Base-by-base conservation (phyloP, 2,329 filamentous ascomycete species). In the Penicillium expansum region DNA sequence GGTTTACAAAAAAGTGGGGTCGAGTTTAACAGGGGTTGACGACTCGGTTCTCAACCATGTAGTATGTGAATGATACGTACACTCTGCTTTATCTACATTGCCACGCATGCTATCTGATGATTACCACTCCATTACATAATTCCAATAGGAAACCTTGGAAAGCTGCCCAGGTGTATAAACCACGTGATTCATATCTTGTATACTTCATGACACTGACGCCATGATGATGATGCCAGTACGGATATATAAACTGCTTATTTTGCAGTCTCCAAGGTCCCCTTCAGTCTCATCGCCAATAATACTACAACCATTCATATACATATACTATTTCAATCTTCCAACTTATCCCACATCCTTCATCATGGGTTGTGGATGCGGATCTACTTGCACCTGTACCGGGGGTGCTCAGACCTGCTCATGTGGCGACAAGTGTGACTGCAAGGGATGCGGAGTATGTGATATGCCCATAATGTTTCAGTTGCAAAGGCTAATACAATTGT, bases 391-490 rank as follows among this genome's bases (percentile, higher is more conserved):
- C 57, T 75, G 73, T 60, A 60, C 57, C 13, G 72, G 73, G 48
- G 73, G 72, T 52, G 56, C 68, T 20, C 62, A 68, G 44, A 62
- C 48, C 55, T 75, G 73, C 60, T 67, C 68, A 55, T 75, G 73
- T 57, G 64, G 64, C 43, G 65, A 66, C 54, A 64, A 60, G 57
- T 75, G 73, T 58, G 49, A 63, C 62, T 75, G 73, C 67, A 70
- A 72, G 67, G 66, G 67, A 65, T 75, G 73, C 62, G 71, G 71
- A 67, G 73, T 75, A 74, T 63, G 72, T 71, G 55, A 58, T 39
- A n/a, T 7, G 33, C 29, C 30, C 41, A 43, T 16, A 9, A 5
- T 35, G 13, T 39, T 16, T 32, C n/a, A 33, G 30, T n/a, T 57
- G 35, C 52, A 44, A 55, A 41, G 43, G 37, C 60, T 61, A 45